These are phyloP conservation scores for Suhomyces anneliseae DNA, from an alignment of 1,139 yeast genomes.

Conservation along the genomic window DNA sequence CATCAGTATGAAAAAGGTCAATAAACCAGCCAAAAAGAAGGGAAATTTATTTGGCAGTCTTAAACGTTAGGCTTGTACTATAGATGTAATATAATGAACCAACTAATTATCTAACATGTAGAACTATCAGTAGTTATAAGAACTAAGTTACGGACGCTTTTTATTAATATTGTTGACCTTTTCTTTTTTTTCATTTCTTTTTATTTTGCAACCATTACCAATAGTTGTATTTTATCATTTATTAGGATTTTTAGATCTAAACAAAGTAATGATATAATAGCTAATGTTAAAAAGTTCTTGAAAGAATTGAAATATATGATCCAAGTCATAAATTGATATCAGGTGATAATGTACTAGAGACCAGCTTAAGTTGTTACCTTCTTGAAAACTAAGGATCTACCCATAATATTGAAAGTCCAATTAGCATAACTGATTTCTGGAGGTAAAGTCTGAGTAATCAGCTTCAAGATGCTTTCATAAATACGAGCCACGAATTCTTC, in stretches of 20 bases:
- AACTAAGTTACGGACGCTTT: too few species aligned
- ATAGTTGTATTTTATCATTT: too few species aligned
- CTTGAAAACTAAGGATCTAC: constrained; percentile 16
- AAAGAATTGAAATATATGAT: too few species aligned
- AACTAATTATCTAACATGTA: neutral
- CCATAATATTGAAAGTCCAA: constrained; percentile 18
- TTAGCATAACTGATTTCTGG: constrained; percentile 18
- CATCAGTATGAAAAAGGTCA: constrained; percentile 14
- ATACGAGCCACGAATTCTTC: constrained; percentile 35
- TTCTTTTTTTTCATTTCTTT: neutral
- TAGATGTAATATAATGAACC: neutral
- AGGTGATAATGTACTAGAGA: neutral
- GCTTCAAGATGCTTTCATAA: constrained; percentile 31
- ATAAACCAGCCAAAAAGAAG: constrained; percentile 11
- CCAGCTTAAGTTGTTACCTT: constrained; percentile 7
- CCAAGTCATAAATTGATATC: neutral
- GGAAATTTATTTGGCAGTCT: constrained; percentile 13
- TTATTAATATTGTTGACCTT: too few species aligned
- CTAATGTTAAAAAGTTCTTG: too few species aligned
- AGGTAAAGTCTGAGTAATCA: constrained; percentile 23
- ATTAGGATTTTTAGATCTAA: too few species aligned
- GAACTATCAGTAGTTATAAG: too few species aligned
- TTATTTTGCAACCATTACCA: neutral
- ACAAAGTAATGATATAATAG: too few species aligned
- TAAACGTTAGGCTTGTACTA: constrained; percentile 5